phyloP scores from a whole-genome alignment of 2,329 filamentous ascomycete genomes.

The Colletotrichum sp. region DNA sequence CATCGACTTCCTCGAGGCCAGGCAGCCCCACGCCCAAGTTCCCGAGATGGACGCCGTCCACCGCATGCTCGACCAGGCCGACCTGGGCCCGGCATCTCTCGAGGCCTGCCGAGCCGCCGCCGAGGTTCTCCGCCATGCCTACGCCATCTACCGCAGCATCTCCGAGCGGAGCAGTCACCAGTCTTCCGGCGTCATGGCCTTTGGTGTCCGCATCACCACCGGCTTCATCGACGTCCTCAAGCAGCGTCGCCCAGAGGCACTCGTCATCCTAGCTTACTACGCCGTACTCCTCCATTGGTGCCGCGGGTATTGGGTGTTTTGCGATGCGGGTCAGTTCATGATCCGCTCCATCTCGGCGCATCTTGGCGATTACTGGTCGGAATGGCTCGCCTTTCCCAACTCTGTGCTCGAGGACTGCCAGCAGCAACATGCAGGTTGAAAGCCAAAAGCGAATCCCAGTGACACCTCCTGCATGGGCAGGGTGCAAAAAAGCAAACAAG shows the following conservation, averaged over 20 bases:
- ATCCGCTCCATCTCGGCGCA: constrained; percentile 29
- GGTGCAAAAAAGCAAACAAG: neutral
- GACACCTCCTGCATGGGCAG: neutral
- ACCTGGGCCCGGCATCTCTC: constrained; percentile 28
- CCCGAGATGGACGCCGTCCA: constrained; percentile 29
- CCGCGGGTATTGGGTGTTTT: constrained; percentile 41
- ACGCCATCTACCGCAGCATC: constrained; percentile 33
- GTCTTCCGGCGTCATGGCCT: constrained; percentile 32
- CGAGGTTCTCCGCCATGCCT: constrained; percentile 36
- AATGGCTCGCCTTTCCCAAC: constrained; percentile 28
- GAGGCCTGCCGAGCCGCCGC: constrained; percentile 34
- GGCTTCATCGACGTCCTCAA: constrained; percentile 40
- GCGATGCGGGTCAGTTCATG: constrained; percentile 32
- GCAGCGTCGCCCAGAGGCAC: constrained; percentile 42
- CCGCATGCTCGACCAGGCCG: constrained; percentile 9
- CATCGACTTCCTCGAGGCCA: constrained; percentile 25
- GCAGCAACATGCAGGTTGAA: constrained; percentile 21
- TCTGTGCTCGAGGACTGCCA: constrained; percentile 23
- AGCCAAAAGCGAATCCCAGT: neutral
- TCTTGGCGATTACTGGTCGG: constrained; percentile 34
- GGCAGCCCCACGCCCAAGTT: constrained; percentile 29
- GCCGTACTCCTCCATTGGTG: constrained; percentile 51
- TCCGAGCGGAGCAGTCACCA: constrained; percentile 28
- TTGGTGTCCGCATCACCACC: constrained; percentile 34
- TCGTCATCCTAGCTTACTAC: constrained; percentile 55